Conservation (phyloP, 176 grass and related monocot species). For the Triticum monococcum region DNA sequence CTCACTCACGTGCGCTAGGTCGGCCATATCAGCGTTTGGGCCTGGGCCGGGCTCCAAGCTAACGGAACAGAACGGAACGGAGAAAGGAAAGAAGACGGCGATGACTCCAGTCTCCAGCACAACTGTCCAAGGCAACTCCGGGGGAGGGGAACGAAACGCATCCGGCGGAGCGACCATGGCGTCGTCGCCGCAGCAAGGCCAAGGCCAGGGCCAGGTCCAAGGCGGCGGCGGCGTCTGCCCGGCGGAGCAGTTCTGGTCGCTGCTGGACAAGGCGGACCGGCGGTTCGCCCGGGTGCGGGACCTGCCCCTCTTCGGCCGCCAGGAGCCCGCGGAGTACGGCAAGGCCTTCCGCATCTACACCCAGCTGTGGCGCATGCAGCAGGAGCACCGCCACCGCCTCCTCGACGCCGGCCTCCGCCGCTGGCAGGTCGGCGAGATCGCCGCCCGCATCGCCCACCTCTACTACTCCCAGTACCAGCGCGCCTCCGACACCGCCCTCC, state of each 20-base stretch:
- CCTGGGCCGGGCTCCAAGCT: not conserved
- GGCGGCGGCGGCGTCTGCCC: slow-evolving; percentile 33
- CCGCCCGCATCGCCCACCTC: slow-evolving; percentile 85
- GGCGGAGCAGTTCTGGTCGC: slow-evolving; percentile 83
- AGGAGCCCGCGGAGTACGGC: slow-evolving; percentile 64
- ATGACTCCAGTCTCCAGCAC: not conserved
- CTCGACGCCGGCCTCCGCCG: slow-evolving; percentile 75
- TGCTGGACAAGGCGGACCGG: slow-evolving; percentile 95
- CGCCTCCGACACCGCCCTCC: slow-evolving; percentile 66
- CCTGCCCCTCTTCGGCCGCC: slow-evolving; percentile 71
- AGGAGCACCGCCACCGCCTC: slow-evolving; percentile 83
- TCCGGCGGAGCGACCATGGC: slow-evolving; percentile 37
- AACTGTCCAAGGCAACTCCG: slow-evolving; percentile 8
- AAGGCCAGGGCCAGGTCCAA: not conserved
- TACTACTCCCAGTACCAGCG: slow-evolving; percentile 98
- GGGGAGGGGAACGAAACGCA: not conserved
- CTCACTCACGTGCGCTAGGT: not conserved
- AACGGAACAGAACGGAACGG: not conserved
- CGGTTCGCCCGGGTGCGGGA: slow-evolving; percentile 85
- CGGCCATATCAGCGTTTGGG: not conserved
- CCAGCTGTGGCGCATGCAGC: slow-evolving; percentile 84
- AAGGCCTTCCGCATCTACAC: slow-evolving; percentile 97
- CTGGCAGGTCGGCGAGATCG: slow-evolving; percentile 94
- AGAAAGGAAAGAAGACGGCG: not conserved
- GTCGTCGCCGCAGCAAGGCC: slow-evolving; percentile 41